Evolutionary conservation across 2,329 filamentous ascomycete species (phyloP).

Genomic region (Lasiodiplodia gonubiensis): DNA sequence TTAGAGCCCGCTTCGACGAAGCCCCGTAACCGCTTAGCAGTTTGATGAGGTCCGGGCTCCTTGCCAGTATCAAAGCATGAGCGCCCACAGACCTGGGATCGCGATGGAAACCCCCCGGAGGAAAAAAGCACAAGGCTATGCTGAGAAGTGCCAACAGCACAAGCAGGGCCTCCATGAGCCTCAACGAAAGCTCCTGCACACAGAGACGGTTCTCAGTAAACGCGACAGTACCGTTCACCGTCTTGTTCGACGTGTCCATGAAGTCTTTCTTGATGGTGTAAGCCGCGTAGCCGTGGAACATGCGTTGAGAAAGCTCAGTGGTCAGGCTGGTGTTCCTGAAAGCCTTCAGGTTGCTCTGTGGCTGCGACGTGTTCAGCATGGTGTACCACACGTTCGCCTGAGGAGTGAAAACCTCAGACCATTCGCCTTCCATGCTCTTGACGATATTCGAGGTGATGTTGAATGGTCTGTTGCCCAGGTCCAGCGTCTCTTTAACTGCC

Average conservation of each 20-base stretch:
- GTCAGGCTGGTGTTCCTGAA: neutral
- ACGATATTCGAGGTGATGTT: neutral
- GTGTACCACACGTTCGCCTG: neutral
- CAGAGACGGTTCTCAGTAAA: neutral
- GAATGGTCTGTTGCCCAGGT: neutral
- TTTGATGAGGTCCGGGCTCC: neutral
- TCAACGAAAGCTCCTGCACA: neutral
- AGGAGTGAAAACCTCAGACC: neutral
- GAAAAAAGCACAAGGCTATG: neutral
- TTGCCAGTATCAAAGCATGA: neutral
- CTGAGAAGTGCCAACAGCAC: neutral
- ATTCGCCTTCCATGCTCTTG: neutral
- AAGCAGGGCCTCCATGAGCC: neutral
- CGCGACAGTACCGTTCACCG: neutral
- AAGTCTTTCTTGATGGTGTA: neutral
- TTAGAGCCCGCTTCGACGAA: neutral
- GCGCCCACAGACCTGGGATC: neutral
- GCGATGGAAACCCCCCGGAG: neutral
- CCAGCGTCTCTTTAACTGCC: neutral
- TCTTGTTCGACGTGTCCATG: neutral
- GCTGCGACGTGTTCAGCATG: neutral
- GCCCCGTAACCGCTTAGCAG: neutral
- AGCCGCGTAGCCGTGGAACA: neutral
- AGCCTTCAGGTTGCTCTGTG: neutral
- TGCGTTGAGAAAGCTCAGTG: neutral